Conservation (phyloP, 2,329 filamentous ascomycete genomes). For the Phialophora tarda region DNA sequence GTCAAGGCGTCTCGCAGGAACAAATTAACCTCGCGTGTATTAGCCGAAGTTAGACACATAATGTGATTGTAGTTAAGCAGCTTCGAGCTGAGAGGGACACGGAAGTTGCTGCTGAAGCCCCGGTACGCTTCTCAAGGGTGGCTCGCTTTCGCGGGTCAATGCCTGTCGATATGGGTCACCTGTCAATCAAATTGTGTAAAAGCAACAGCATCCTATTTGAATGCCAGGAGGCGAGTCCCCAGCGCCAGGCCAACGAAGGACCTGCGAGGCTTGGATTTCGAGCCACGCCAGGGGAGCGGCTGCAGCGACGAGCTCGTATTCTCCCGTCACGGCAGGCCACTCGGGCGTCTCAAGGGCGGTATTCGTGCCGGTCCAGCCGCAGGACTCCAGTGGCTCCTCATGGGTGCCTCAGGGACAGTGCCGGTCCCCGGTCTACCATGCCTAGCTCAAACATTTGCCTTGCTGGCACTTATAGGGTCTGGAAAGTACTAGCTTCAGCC, state of each 20-base stretch:
- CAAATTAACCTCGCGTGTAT: neutral
- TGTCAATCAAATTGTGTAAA: neutral
- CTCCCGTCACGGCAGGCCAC: neutral
- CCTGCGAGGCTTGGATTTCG: slow-evolving; percentile 22
- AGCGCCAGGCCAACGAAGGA: neutral
- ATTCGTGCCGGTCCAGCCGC: slow-evolving; percentile 11
- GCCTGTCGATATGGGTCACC: neutral
- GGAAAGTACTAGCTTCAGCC: neutral
- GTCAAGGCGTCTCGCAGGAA: neutral
- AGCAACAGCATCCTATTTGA: neutral
- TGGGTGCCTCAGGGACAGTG: neutral
- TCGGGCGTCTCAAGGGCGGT: neutral
- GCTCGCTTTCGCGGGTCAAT: neutral
- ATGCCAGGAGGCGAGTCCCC: neutral
- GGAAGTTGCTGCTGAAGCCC: neutral
- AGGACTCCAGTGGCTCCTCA: neutral
- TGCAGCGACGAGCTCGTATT: slow-evolving; percentile 3
- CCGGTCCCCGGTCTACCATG: neutral
- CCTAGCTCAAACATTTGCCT: slow-evolving; percentile 12
- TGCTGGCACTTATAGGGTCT: neutral
- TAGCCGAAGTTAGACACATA: neutral
- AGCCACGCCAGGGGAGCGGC: slow-evolving; percentile 18
- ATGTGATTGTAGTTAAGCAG: neutral
- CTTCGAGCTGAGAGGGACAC: neutral
- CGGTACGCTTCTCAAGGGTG: neutral